A percentile compares a stretch with the other conserved stretches of the same genome.
These are phyloP conservation scores for Termitomyces sp. DNA, from an alignment of 768 basidiomycete genomes.

Conservation along the genomic window DNA sequence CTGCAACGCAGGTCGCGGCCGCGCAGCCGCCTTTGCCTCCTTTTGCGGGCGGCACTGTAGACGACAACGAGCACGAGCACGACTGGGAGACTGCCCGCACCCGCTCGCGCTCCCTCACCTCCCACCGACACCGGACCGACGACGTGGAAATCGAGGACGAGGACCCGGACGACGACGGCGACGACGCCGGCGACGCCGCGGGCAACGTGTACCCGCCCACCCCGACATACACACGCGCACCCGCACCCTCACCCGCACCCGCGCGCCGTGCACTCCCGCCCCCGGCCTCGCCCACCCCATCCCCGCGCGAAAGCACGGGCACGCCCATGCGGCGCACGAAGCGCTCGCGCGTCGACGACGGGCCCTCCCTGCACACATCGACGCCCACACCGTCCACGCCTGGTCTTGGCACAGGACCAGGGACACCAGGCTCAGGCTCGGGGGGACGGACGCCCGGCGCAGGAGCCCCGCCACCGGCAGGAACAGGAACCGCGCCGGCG, in stretches of 20 bases:
- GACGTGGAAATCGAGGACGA: constrained; percentile 19
- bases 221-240: not conserved
- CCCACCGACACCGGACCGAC: not conserved
- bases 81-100: not conserved
- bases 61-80: not conserved
- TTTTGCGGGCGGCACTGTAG: constrained; percentile 11
- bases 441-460: too few species aligned
- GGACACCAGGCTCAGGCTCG: too few species aligned
- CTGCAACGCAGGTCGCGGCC: constrained; percentile 19
- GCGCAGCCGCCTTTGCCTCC: constrained; percentile 7
- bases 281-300: not conserved
- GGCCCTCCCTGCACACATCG: not conserved
- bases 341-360: not conserved
- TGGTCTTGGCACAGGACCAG: too few species aligned
- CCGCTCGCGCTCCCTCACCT: too few species aligned
- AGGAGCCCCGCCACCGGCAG: too few species aligned
- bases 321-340: not conserved
- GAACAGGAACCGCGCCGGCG: not conserved
- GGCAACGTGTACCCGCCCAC: too few species aligned
- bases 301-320: not conserved
- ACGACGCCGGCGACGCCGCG: not conserved
- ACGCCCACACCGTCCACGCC: not conserved
- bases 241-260: constrained; percentile 26
- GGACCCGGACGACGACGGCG: not conserved
- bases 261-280: constrained; percentile 19